A percentile compares a stretch with the other conserved stretches of the same genome.
phyloP scores from a whole-genome alignment of 169 alveolate genomes.

The Fabrea salina region DNA sequence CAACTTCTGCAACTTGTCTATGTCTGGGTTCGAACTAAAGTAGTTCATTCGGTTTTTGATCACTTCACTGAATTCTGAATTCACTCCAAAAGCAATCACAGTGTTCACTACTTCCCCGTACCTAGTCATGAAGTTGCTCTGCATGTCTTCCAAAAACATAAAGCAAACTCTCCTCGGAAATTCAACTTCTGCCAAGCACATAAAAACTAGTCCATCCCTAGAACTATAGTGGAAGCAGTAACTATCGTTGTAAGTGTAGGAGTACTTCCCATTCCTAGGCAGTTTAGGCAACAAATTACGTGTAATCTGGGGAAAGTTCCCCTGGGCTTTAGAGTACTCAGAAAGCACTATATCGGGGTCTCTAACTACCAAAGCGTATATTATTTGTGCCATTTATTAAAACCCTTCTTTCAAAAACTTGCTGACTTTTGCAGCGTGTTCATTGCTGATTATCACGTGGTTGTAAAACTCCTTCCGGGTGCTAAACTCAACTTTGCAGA shows the following conservation, averaged over 20 bases:
- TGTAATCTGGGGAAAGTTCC: slow-evolving; percentile 33
- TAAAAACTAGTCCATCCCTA: background rate
- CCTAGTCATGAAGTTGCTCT: background rate
- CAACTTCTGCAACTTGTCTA: background rate
- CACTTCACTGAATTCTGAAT: background rate
- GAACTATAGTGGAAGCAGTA: slow-evolving; percentile 1
- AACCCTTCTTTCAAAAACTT: background rate
- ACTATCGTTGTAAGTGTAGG: slow-evolving; percentile 17
- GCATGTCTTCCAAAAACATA: background rate
- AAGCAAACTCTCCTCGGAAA: slow-evolving; percentile 14
- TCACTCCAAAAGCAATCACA: background rate
- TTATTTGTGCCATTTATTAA: slow-evolving; percentile 20
- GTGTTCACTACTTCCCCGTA: background rate
- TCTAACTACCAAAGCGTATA: slow-evolving; percentile 26
- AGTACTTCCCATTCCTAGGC: slow-evolving; percentile 22
- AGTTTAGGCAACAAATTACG: slow-evolving; percentile 22
- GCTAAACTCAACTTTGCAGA: background rate
- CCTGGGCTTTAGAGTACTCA: slow-evolving; percentile 28
- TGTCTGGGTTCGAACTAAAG: background rate
- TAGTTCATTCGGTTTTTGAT: slow-evolving; percentile 7
- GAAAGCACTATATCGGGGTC: slow-evolving; percentile 30
- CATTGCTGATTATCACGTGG: slow-evolving; percentile 17
- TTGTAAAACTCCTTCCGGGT: background rate
- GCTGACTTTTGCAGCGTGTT: background rate
- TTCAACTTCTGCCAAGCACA: slow-evolving; percentile 22